Base-by-base conservation (phyloP, 2,329 filamentous ascomycete genomes). In the Aspergillus flavus region DNA sequence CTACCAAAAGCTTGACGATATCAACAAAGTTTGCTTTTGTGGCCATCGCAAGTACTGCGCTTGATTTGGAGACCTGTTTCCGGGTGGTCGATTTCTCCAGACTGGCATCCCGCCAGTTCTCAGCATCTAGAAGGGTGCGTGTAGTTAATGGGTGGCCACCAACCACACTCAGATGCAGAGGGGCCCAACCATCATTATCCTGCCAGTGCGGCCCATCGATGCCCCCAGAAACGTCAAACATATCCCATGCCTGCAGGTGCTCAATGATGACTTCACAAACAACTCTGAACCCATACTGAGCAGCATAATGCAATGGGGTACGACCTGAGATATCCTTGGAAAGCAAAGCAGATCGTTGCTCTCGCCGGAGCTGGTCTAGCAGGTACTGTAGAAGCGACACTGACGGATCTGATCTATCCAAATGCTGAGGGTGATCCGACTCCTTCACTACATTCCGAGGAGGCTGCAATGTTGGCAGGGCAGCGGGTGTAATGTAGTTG, bases 241-340 rank as follows among this genome's bases (percentile, higher is more conserved):
- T 89, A 19, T 86, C 87, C 94, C 94, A 98, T 28, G 89, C 85
- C 74, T 94, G 91, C 89, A 99, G 94, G 71, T 91, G 90, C 66
- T 90, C 88, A 81, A 97, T 94, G 68, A 98, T 86, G 28, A 94
- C 85, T 73, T 96, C 86, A 73, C 93, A 97, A 11, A 97, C 89
- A n/a, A 93, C 87, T 4, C 95, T 91, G 70, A 97, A 93, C 2
- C 95, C 95, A 74, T 96, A 97, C 75, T 98, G 93, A 0, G 95
- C 94, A 3, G 93, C 93, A 74, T 97, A 97, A 76, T 98, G 94
- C 12, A 98, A 83, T 1, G 94, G 93, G 16, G 94, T 85, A 5
- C 94, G 90, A 3, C 93, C 94, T 64, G 94, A 91, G 0, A 88
- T 85, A 78, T 98, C 94, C 63, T 85, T 88, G 14, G 86, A 86